Base-by-base conservation (phyloP, 2,329 filamentous ascomycete genomes). In the Lachnellula hyalina region DNA sequence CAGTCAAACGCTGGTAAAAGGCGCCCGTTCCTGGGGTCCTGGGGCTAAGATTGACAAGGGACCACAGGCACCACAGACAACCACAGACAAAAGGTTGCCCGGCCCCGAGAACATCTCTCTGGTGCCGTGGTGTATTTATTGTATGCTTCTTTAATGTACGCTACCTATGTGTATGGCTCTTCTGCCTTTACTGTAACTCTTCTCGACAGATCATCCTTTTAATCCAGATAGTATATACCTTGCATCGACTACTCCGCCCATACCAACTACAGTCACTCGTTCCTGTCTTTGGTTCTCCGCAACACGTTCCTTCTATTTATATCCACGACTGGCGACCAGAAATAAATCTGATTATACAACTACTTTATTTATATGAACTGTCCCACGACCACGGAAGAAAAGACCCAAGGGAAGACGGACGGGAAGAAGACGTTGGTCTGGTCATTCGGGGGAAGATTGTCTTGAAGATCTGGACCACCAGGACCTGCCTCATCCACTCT, bases 181-280 rank as follows among this genome's bases (percentile, higher is more conserved):
- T 32, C 23, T 28, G 44, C 44, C 44, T 46, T 7, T 46, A 46
- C 44, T 15, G 23, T 14, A 25, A 25, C 19, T 46, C 41, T 23
- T 46, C 4, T 47, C 44, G 23, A 32, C 44, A 47, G 1, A 34
- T 17, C 44, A 12, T 15, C 28, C 17, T 21, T 47, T n/a, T 47
- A 47, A 47, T 47, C 44, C 19, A 5, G 12, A 21, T 17, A 19
- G n/a, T 46, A 23, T 14, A 14, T 23, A 28, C 21, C 21, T 21
- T 47, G 34, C 44, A 47, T 32, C 44, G 3, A 32, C 44, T 2
- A 11, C 44, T 53, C 47, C 36, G 36, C 58, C 17, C 35, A 40
- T 58, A 54, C 63, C 59, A 64, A 65, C 59, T 64, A 61, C 62
- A 64, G 63, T 64, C 63, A 62, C 59, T 65, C 63, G 49, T 65